phyloP scores from a whole-genome alignment of 352 stramenopile genomes.

The Phytophthora pini region DNA sequence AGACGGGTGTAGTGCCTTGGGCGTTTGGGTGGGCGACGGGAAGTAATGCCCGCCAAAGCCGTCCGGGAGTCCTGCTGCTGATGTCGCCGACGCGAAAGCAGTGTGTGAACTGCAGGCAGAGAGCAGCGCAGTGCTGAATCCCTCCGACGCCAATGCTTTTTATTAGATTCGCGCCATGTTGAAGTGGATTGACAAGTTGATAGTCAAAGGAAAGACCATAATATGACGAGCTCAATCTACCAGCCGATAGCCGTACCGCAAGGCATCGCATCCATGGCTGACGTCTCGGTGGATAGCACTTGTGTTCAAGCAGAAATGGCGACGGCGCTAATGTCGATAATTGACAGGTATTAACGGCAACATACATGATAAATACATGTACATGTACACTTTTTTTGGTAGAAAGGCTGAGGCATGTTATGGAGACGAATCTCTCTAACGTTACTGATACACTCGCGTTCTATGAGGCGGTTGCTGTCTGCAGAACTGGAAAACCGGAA shows the following conservation, averaged over 20 bases:
- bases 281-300: background rate
- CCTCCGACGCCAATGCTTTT: background rate
- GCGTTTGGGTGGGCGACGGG: constrained; percentile 12
- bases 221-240: background rate
- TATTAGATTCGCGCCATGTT: constrained; percentile 1
- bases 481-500: background rate
- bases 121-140: background rate
- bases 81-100: constrained; percentile 21
- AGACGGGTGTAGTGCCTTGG: background rate
- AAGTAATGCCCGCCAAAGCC: constrained; percentile 18
- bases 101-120: background rate
- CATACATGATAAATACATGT: background rate
- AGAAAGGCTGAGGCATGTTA: background rate
- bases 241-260: background rate
- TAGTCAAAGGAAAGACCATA: background rate
- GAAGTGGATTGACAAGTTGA: background rate
- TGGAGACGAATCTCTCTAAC: background rate
- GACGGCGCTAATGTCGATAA: too few species aligned
- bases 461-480: constrained; percentile 11
- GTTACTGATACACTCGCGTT: background rate
- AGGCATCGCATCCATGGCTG: background rate
- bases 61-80: constrained; percentile 3
- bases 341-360: too few species aligned
- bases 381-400: background rate
- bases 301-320: constrained; percentile 1